Conservation (phyloP, 164 flowering plant genomes). For the Vitis vinifera region ASM3070453v1 NC_081817.1:27311001-27311500, state of each 20-base stretch:
- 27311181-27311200: background rate
- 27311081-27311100: constrained; percentile 46
- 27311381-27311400: too few species aligned
- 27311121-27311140: constrained; percentile 98
- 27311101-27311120: constrained; percentile 85
- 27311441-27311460: too few species aligned
- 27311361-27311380: too few species aligned
- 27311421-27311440: too few species aligned
- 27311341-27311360: background rate
- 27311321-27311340: constrained; percentile 35
- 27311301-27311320: constrained; percentile 88
- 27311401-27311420: too few species aligned
- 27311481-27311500: too few species aligned
- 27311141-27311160: constrained; percentile 99
- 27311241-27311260: background rate
- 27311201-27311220: background rate
- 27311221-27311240: background rate
- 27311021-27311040: too few species aligned
- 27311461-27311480: too few species aligned
- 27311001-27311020: too few species aligned
- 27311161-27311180: constrained; percentile 95
- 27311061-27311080: background rate
- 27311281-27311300: constrained; percentile 94
- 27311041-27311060: background rate
- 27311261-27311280: constrained; percentile 95